Percentiles rank a stretch among this genome's conserved stretches.
These are phyloP conservation scores for Purpureocillium takamizusanense DNA, from an alignment of 2,329 filamentous ascomycete genomes.

Conservation along the genomic window DNA sequence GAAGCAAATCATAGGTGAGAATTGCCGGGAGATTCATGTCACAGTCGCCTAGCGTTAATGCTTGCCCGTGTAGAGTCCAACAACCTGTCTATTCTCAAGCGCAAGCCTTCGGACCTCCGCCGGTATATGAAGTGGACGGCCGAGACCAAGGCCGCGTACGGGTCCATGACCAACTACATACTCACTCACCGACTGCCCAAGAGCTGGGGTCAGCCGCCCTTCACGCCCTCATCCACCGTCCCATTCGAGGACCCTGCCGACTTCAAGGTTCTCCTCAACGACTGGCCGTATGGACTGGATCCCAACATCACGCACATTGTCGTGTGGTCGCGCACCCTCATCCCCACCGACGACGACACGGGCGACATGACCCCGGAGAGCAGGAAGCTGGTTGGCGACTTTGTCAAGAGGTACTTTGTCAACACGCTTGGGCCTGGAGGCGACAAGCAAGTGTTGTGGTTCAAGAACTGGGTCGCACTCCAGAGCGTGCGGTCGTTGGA, in stretches of 20 bases:
- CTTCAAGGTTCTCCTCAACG: constrained; percentile 70
- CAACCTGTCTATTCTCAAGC: constrained; percentile 65
- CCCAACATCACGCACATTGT: constrained; percentile 69
- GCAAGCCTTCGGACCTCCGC: constrained; percentile 71
- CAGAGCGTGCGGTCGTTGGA: constrained; percentile 84
- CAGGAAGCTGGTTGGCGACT: constrained; percentile 54
- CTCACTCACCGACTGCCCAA: constrained; percentile 59
- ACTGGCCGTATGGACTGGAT: constrained; percentile 84
- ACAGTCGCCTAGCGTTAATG: background rate
- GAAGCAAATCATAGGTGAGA: constrained; percentile 54
- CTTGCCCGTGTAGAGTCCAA: constrained; percentile 32
- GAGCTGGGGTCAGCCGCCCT: constrained; percentile 55
- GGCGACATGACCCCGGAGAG: constrained; percentile 66
- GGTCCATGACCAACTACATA: constrained; percentile 72
- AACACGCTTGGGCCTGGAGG: constrained; percentile 41
- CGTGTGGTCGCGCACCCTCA: constrained; percentile 79
- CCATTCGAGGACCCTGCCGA: constrained; percentile 48
- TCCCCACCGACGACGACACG: constrained; percentile 60
- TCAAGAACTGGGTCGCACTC: constrained; percentile 86
- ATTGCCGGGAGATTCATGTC: background rate
- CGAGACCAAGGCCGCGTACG: constrained; percentile 61
- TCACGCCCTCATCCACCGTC: constrained; percentile 36
- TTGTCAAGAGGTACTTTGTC: constrained; percentile 62
- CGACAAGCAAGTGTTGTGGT: constrained; percentile 62
- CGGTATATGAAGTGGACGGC: constrained; percentile 72